Evolutionary conservation across 1,139 yeast species (phyloP).

Genomic region (Barnettozyma hawaiiensis): DNA sequence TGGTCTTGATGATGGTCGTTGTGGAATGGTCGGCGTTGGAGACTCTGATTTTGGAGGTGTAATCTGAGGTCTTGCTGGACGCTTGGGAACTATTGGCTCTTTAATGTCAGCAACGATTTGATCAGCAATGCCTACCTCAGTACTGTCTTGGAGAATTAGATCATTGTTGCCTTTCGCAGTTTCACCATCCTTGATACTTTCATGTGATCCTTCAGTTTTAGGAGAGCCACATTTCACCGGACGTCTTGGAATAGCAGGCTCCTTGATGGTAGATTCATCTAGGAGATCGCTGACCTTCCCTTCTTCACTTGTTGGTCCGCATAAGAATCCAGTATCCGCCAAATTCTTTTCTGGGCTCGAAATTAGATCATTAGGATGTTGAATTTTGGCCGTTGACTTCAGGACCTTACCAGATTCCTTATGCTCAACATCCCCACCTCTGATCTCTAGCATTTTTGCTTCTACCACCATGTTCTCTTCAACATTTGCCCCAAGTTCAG

Average conservation of each 20-base stretch:
- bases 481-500: background rate
- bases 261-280: background rate
- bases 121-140: background rate
- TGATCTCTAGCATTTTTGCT: background rate
- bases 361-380: background rate
- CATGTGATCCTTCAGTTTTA: background rate
- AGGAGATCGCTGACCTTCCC: background rate
- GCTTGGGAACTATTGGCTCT: constrained; percentile 5
- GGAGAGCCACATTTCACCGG: constrained; percentile 8
- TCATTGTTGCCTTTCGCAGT: background rate
- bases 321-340: too few species aligned
- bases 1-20: constrained; percentile 3
- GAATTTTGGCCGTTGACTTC: background rate
- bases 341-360: background rate
- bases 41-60: background rate
- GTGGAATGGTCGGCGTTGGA: constrained; percentile 1
- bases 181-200: background rate
- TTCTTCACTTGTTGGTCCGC: background rate
- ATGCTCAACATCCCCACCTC: background rate
- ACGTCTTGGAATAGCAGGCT: constrained; percentile 17
- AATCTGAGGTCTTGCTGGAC: constrained; percentile 5
- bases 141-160: background rate
- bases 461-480: background rate
- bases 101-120: background rate
- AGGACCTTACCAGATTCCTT: background rate